Base-by-base conservation (phyloP, 2,329 filamentous ascomycete genomes). In the Colletotrichum chrysophilum region DNA sequence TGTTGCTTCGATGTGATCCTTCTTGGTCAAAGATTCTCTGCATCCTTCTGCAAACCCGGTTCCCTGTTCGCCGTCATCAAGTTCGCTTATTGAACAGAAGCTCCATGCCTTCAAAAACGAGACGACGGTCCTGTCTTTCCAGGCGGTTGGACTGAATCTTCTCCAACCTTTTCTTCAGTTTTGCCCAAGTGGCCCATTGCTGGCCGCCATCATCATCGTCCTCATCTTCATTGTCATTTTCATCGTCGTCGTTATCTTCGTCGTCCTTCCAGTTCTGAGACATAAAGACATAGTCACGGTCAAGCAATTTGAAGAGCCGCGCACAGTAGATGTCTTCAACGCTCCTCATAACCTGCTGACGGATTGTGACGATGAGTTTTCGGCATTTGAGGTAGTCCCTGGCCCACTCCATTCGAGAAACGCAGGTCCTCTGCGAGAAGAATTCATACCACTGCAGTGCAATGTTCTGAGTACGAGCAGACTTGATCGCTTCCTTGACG, bases 311-410 rank as follows among this genome's bases (percentile, higher is more conserved):
- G 43, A 52, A 52, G 6, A 52, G 43, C 43, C 2, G 43, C n/a
- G 12, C n/a, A 21, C 21, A 2, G n/a, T 52, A 3, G 10, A 21
- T 13, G 38, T 1, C 1, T 10, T n/a, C 18, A 3, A 10, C 7
- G 38, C 4, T 5, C 9, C 3, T 8, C 18, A 5, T 4, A 10
- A 3, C 0, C 38, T 48, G 38, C 0, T 18, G 38, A 48, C 0
- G 5, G 18, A 5, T 48, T 6, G 9, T 48, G 38, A 48, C 38
- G 18, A 48, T 4, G 1, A 43, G 4, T 43, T 43, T 43, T 5
- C 0, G 38, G 38, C 38, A 43, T n/a, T 43, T n/a, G 38, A n/a
- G 38, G 0, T 6, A 0, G 4, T n/a, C 18, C 2, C 38, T 43
- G 2, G 18, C 9, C 38, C 38, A 10, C 4, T n/a, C 9, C 38